Conservation (phyloP, 805 yeast genomes). For the Yarrowia osloensis region DNA sequence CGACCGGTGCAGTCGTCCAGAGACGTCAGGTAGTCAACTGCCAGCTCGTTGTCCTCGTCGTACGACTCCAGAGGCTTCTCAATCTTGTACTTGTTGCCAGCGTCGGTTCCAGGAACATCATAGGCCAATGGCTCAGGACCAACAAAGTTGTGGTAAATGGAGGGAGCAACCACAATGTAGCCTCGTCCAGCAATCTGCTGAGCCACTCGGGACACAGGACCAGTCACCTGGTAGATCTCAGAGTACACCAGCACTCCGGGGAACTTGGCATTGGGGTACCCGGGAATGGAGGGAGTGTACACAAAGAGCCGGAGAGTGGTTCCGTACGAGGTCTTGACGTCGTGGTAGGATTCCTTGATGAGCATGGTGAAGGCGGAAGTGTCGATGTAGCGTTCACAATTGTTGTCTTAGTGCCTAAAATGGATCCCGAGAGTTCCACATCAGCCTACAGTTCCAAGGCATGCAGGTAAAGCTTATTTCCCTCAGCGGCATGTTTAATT, state of each 20-base stretch:
- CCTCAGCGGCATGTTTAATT: background rate
- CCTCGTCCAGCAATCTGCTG: conserved; percentile 80
- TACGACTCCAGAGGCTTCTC: conserved; percentile 69
- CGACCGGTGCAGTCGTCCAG: conserved; percentile 68
- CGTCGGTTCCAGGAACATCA: conserved; percentile 73
- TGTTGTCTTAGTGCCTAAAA: too few species aligned
- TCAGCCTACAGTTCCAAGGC: background rate
- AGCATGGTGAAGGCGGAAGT: conserved; percentile 50
- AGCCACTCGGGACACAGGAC: conserved; percentile 78
- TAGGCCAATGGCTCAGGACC: conserved; percentile 64
- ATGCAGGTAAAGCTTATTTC: background rate
- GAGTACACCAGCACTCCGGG: conserved; percentile 80
- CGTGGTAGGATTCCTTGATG: conserved; percentile 64
- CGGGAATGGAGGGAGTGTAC: conserved; percentile 67
- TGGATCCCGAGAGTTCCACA: background rate
- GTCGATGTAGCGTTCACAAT: background rate
- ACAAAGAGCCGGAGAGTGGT: conserved; percentile 67
- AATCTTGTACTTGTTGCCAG: conserved; percentile 66
- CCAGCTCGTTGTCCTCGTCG: conserved; percentile 69
- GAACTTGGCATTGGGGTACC: conserved; percentile 75
- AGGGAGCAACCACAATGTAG: conserved; percentile 75
- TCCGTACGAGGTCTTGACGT: conserved; percentile 64
- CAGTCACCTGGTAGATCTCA: conserved; percentile 73
- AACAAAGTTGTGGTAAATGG: conserved; percentile 74
- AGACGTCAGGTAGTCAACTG: conserved; percentile 60